These are phyloP conservation scores for Trypanosoma avium DNA, from an alignment of 208 protist genomes.

Conservation along the genomic window DNA sequence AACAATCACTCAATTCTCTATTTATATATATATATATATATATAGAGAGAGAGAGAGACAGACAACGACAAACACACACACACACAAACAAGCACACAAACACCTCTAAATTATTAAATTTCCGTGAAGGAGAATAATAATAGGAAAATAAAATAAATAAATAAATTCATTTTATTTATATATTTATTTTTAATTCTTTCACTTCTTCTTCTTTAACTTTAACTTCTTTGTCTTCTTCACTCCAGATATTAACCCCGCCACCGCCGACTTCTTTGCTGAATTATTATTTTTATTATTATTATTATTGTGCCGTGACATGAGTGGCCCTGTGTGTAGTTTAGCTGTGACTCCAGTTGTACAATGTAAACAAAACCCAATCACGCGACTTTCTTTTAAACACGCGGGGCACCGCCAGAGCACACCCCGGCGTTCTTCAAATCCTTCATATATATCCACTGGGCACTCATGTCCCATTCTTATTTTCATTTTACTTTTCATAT, in stretches of 20 bases:
- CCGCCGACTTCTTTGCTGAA: conserved; percentile 35
- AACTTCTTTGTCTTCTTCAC: conserved; percentile 39
- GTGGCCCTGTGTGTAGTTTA: conserved; percentile 49
- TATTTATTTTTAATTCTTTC: conserved; percentile 59
- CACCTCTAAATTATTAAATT: too few species aligned
- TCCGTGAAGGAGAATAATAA: not conserved
- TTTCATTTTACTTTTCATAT: conserved; percentile 91
- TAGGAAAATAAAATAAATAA: not conserved
- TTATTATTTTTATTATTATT: too few species aligned
- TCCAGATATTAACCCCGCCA: conserved; percentile 1
- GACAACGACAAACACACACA: too few species aligned
- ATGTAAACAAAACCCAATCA: conserved; percentile 84
- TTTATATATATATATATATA: too few species aligned
- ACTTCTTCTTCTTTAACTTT: conserved; percentile 31
- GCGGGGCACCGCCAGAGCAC: conserved; percentile 80
- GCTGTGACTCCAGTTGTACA: conserved; percentile 74
- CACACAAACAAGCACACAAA: too few species aligned
- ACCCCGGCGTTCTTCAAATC: conserved; percentile 83
- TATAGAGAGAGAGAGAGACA: too few species aligned
- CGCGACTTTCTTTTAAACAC: conserved; percentile 66
- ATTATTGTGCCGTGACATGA: conserved; percentile 62
- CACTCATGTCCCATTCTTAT: conserved; percentile 85
- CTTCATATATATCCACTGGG: conserved; percentile 82
- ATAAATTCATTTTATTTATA: not conserved
- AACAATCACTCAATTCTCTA: too few species aligned